phyloP scores from a whole-genome alignment of 371 early-diverging fungal genomes.

The Dinochytrium kinnereticum region DNA sequence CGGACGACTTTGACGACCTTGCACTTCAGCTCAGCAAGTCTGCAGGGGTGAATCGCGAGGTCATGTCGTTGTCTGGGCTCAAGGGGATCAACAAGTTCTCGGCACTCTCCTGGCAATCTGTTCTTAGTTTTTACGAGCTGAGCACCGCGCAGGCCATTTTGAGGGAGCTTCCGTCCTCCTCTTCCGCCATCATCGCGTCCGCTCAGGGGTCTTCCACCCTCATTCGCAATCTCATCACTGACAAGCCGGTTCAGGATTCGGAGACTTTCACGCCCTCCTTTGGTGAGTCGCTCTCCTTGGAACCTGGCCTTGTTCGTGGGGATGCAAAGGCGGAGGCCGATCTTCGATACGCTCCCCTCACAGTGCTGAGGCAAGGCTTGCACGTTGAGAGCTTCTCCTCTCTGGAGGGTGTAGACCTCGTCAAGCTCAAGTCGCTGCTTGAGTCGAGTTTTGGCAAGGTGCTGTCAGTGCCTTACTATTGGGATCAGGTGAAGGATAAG shows the following conservation, averaged over 20 bases:
- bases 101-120: neutral
- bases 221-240: constrained; percentile 66
- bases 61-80: too few species aligned
- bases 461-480: constrained; percentile 66
- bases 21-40: too few species aligned
- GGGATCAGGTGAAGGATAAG: constrained; percentile 60
- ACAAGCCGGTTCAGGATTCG: constrained; percentile 54
- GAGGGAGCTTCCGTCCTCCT: constrained; percentile 54
- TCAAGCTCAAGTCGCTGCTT: constrained; percentile 63
- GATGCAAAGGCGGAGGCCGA: too few species aligned
- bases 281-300: too few species aligned
- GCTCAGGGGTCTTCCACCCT: constrained; percentile 47
- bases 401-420: constrained; percentile 60
- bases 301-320: too few species aligned
- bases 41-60: too few species aligned
- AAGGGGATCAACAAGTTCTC: neutral
- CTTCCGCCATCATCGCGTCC: constrained; percentile 64
- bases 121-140: constrained; percentile 48
- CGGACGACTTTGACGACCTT: constrained; percentile 57
- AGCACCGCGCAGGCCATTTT: constrained; percentile 60
- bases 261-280: too few species aligned
- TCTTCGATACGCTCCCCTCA: constrained; percentile 9
- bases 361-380: constrained; percentile 11
- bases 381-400: constrained; percentile 59
- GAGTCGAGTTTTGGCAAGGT: constrained; percentile 79